Evolutionary conservation across 106 monocot genomes (phyloP).

Genomic region (Dactylorhiza incarnata): DNA sequence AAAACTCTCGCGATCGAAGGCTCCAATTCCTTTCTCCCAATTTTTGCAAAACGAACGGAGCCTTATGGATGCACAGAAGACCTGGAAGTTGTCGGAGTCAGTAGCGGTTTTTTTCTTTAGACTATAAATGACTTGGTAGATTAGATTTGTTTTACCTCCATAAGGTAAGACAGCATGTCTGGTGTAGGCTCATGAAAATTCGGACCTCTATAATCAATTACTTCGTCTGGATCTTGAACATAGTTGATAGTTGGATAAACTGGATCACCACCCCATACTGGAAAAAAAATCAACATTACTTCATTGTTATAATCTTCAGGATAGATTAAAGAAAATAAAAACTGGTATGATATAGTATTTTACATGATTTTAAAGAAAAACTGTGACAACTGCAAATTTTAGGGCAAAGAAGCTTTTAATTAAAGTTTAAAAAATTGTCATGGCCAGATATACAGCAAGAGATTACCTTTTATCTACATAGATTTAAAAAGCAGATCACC

Average conservation of each 20-base stretch:
- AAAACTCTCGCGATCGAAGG: no score
- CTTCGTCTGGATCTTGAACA: conserved; percentile 91
- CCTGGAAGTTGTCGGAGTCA: neutral
- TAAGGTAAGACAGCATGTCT: conserved; percentile 64
- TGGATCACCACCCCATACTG: conserved; percentile 99
- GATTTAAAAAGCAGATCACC: neutral
- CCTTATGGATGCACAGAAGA: neutral
- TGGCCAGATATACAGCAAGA: neutral
- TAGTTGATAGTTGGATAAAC: conserved; percentile 97
- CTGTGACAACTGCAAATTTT: neutral
- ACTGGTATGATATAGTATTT: neutral
- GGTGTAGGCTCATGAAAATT: conserved; percentile 99
- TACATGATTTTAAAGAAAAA: neutral
- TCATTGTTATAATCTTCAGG: neutral
- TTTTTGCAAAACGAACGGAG: no score
- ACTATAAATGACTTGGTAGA: neutral
- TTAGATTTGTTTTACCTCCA: conserved; percentile 47
- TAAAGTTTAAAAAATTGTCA: neutral
- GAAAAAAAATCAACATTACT: conserved; percentile 10
- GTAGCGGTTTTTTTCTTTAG: neutral
- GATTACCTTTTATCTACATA: neutral
- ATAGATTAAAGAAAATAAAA: neutral
- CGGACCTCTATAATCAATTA: conserved; percentile 84
- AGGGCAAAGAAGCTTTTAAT: neutral
- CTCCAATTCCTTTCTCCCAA: no score